These are phyloP conservation scores for Silene uniflora DNA, from an alignment of 148 eudicot genomes.

Conservation along the genomic window DNA sequence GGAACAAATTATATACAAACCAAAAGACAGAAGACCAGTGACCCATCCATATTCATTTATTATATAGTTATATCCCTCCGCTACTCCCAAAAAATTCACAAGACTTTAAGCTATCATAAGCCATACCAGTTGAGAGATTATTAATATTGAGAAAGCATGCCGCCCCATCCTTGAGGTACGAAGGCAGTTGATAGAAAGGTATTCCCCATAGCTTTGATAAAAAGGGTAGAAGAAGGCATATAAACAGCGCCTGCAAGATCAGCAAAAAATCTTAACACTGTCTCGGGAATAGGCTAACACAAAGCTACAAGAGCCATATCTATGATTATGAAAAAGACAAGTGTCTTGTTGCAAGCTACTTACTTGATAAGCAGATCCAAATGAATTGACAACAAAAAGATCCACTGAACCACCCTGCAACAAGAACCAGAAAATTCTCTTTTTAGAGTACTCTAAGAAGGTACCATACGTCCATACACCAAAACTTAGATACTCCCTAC, in stretches of 20 bases:
- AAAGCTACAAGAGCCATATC: not conserved
- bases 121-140: slow-evolving; percentile 58
- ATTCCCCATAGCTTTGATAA: slow-evolving; percentile 94
- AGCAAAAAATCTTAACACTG: not conserved
- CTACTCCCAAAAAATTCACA: not conserved
- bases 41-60: not conserved
- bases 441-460: slow-evolving; percentile 11
- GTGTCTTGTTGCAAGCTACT: slow-evolving; percentile 14
- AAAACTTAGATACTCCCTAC: not conserved
- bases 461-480: not conserved
- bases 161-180: slow-evolving; percentile 89
- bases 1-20: not conserved
- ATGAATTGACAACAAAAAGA: slow-evolving; percentile 95
- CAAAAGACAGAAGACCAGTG: not conserved
- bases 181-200: slow-evolving; percentile 81
- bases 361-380: slow-evolving; percentile 97
- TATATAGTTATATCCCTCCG: not conserved
- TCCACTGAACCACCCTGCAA: slow-evolving; percentile 79
- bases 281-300: not conserved
- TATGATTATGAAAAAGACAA: not conserved
- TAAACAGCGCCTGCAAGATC: slow-evolving; percentile 72
- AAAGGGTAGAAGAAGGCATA: slow-evolving; percentile 89
- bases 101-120: not conserved
- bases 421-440: slow-evolving; percentile 14
- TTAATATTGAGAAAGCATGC: slow-evolving; percentile 87